Evolutionary conservation across 78 protist species (phyloP).

Genomic region (Planoprotostelium fungivorum): DNA sequence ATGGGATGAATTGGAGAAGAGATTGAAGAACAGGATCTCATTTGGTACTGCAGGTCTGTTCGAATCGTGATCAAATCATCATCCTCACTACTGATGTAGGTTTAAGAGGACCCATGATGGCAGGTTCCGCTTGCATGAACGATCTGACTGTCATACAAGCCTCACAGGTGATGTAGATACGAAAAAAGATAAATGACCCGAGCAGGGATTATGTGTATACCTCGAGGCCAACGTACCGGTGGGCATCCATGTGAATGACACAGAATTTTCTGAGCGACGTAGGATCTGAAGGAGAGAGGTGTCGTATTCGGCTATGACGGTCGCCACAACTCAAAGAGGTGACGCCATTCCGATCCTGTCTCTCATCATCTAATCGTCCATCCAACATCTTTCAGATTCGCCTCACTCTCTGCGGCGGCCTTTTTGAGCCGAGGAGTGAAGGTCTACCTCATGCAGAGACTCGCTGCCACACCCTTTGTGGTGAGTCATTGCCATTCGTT

Average conservation of each 20-base stretch:
- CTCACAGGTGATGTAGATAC: slow-evolving; percentile 31
- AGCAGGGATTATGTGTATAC: slow-evolving; percentile 26
- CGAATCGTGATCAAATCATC: neutral
- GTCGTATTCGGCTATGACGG: slow-evolving; percentile 81
- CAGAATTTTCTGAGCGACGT: neutral
- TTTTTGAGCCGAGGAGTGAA: slow-evolving; percentile 48
- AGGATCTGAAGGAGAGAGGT: slow-evolving; percentile 13
- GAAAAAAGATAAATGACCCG: neutral
- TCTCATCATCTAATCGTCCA: too few species aligned
- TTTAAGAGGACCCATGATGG: slow-evolving; percentile 89
- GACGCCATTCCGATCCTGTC: too few species aligned
- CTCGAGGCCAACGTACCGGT: slow-evolving; percentile 1
- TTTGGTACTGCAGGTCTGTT: slow-evolving; percentile 71
- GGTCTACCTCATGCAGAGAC: slow-evolving; percentile 48
- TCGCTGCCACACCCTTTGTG: slow-evolving; percentile 87
- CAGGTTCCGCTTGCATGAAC: slow-evolving; percentile 93
- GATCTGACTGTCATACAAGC: slow-evolving; percentile 88
- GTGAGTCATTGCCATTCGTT: slow-evolving; percentile 14
- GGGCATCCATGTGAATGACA: neutral
- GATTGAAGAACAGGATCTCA: slow-evolving; percentile 48
- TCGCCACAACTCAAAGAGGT: slow-evolving; percentile 74
- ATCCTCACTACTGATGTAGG: slow-evolving; percentile 38
- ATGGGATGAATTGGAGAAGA: slow-evolving; percentile 24
- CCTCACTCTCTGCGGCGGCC: slow-evolving; percentile 75
- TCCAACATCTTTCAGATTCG: too few species aligned